phyloP scores from a whole-genome alignment of 345 rosid genomes.

The Arabis hirsuta region DNA sequence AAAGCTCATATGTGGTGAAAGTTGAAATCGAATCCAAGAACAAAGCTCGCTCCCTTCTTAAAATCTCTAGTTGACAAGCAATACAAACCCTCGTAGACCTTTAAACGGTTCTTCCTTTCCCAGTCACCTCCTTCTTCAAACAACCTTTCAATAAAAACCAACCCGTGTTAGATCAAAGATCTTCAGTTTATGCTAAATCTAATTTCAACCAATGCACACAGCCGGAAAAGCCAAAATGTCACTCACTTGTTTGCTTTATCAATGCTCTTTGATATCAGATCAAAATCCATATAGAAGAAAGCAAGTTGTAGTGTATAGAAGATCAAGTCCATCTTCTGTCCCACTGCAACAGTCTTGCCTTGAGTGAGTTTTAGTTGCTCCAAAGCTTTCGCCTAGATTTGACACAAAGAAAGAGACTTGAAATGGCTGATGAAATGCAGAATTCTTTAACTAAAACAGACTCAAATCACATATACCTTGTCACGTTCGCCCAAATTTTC shows the following conservation, averaged over 20 bases:
- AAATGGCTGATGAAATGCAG: conserved; percentile 23
- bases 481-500: conserved; percentile 96
- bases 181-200: background rate
- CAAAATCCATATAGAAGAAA: conserved; percentile 93
- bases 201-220: too few relatives aligned
- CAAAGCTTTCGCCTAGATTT: conserved; percentile 78
- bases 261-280: conserved; percentile 89
- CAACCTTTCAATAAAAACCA: conserved; percentile 56
- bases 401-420: background rate
- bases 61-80: conserved; percentile 92
- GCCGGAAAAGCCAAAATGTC: too few relatives aligned
- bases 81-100: conserved; percentile 94
- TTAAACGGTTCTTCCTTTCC: conserved; percentile 97
- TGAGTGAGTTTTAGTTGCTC: conserved; percentile 94
- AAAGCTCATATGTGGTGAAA: conserved; percentile 94
- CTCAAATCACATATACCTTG: conserved; percentile 60
- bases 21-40: conserved; percentile 98
- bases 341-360: conserved; percentile 97
- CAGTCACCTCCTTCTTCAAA: conserved; percentile 99
- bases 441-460: background rate
- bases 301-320: conserved; percentile 86
- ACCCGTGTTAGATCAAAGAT: conserved; percentile 11
- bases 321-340: conserved; percentile 96
- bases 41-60: conserved; percentile 84
- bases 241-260: conserved; percentile 94